Evolutionary conservation across 768 basidiomycete genomes (phyloP).

Genomic region (Kwoniella mangroviensis): DNA sequence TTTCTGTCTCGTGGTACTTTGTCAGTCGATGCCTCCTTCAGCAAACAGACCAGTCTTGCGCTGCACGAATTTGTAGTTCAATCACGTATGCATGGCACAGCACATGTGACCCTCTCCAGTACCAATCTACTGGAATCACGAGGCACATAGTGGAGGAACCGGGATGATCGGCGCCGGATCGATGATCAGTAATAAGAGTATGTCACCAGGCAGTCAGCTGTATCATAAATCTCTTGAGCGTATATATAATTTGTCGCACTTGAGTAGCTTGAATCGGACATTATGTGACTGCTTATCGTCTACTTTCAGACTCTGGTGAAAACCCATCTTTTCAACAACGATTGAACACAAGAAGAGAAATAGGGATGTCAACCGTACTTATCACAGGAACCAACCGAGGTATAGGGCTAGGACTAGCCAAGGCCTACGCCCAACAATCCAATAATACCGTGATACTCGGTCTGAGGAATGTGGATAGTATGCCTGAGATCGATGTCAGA

Average conservation of each 20-base stretch:
- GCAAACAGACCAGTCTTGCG: too few species aligned
- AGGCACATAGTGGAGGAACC: constrained; percentile 7
- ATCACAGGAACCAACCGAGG: constrained; percentile 35
- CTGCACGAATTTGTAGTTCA: too few species aligned
- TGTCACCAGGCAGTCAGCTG: neutral
- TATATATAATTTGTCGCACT: neutral
- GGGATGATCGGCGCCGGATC: constrained; percentile 15
- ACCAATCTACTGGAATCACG: constrained; percentile 1
- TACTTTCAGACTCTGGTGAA: too few species aligned
- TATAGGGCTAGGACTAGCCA: constrained; percentile 29
- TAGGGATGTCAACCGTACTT: constrained; percentile 21
- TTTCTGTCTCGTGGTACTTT: too few species aligned
- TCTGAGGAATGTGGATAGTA: constrained; percentile 11
- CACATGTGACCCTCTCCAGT: neutral
- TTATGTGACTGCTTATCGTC: too few species aligned
- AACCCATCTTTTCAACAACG: too few species aligned
- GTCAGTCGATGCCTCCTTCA: too few species aligned
- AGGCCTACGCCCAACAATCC: constrained; percentile 21
- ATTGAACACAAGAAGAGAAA: neutral
- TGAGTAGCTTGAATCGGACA: neutral
- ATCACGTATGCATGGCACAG: neutral
- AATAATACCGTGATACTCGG: constrained; percentile 24
- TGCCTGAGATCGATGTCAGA: constrained; percentile 15
- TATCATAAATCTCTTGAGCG: neutral
- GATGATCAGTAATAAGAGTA: neutral